These are phyloP conservation scores for Coccomyxa sp. DNA, from an alignment of 139 green algal species.

Conservation along the genomic window DNA sequence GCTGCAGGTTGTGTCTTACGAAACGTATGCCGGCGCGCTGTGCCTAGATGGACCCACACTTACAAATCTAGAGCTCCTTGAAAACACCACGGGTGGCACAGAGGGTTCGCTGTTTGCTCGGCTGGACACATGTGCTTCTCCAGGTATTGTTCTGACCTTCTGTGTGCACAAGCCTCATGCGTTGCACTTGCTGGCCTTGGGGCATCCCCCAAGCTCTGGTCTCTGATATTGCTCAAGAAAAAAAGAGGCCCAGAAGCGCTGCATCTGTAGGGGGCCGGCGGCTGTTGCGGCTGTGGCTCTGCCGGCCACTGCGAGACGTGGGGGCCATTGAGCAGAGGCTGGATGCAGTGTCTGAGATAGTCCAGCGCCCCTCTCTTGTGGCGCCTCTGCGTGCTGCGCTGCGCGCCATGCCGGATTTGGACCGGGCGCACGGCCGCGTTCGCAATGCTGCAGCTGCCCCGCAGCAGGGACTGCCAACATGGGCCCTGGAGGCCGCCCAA, in stretches of 20 bases:
- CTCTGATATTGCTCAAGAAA: not conserved
- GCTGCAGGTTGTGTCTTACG: slow-evolving; percentile 21
- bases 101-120: slow-evolving; percentile 74
- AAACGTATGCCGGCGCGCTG: slow-evolving; percentile 20
- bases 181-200: not conserved
- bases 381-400: not conserved
- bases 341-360: slow-evolving; percentile 64
- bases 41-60: slow-evolving; percentile 88
- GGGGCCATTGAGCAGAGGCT: slow-evolving; percentile 68
- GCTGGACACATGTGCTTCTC: slow-evolving; percentile 78
- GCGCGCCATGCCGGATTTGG: slow-evolving; percentile 70
- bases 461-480: slow-evolving; percentile 43
- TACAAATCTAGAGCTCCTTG: slow-evolving; percentile 89
- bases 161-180: not conserved
- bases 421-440: slow-evolving; percentile 77
- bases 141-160: slow-evolving; percentile 11
- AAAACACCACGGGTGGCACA: slow-evolving; percentile 70
- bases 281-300: slow-evolving; percentile 86
- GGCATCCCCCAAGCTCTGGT: not conserved
- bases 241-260: not conserved
- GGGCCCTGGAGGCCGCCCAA: slow-evolving; percentile 81
- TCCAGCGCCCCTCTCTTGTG: not conserved
- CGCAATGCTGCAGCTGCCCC: slow-evolving; percentile 40
- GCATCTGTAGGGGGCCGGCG: slow-evolving; percentile 63
- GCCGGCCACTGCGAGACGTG: slow-evolving; percentile 67